Base-by-base conservation (phyloP, 495 filamentous ascomycete species). In the Glonium stellatum region DNA sequence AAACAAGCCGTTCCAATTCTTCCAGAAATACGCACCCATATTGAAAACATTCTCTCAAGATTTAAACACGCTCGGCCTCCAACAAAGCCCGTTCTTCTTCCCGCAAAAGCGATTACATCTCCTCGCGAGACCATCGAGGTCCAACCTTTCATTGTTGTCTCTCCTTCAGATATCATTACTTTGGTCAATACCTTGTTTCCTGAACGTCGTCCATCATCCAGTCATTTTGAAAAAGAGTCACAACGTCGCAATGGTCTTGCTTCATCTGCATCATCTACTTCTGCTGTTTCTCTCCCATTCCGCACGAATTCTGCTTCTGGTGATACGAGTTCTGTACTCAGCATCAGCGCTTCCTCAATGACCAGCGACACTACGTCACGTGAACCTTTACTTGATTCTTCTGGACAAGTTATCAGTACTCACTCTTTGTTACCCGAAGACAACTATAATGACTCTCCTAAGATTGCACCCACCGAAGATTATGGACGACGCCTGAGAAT, bases 101-200 rank as follows among this genome's bases (percentile, higher is more conserved):
- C 83, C 2, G 83, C 84, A 39, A 78, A 82, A 60, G 84, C 84
- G 35, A 82, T 87, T 53, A 86, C 86, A 34, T 87, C 86, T 13
- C 76, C 86, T 6, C 74, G 83, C 56, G 86, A 88, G 70, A 88
- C 86, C 12, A 75, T 78, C 15, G 84, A 88, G 68, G 84, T 87
- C 6, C 86, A 85, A 58, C 84, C 85, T 46, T 89, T 86, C 66
- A 72, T 91, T 66, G 82, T 89, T 44, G 65, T 91, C 35, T 87
- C 83, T 54, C 84, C 87, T n/a, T 80, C 86, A 41, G 88, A 91
- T 69, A 71, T 91, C 53, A 74, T 81, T 35, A 87, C 85, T 15
- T 70, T 90, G 44, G 80, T 87, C 53, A 87, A 87, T 62, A 82
- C 84, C 3, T 77, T 92, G 3, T 90, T 84, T 65, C 88, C 88